phyloP scores from a whole-genome alignment of 2,329 filamentous ascomycete genomes.

The Dactylellina haptotyla region DNA sequence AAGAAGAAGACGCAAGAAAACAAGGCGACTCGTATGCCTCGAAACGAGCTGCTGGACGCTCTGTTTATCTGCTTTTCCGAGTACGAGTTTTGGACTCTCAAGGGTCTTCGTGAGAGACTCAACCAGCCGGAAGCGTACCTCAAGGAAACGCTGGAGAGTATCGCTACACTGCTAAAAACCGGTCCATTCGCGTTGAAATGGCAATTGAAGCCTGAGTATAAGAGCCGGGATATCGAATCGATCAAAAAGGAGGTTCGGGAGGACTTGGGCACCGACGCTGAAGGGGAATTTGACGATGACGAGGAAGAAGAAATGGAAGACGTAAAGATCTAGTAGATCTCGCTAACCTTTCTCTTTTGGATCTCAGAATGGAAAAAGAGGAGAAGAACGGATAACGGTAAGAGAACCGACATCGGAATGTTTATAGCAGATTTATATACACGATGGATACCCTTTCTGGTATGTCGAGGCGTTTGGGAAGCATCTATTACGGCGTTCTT shows the following conservation, averaged over 20 bases:
- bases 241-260: slow-evolving; percentile 65
- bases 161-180: slow-evolving; percentile 82
- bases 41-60: slow-evolving; percentile 85
- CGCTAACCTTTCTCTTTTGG: neutral
- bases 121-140: slow-evolving; percentile 94
- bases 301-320: slow-evolving; percentile 66
- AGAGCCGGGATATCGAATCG: slow-evolving; percentile 64
- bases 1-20: slow-evolving; percentile 74
- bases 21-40: slow-evolving; percentile 89
- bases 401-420: neutral
- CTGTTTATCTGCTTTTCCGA: slow-evolving; percentile 84
- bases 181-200: slow-evolving; percentile 88
- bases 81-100: slow-evolving; percentile 95
- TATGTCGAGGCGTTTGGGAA: slow-evolving; percentile 36
- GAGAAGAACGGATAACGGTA: neutral
- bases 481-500: slow-evolving; percentile 44
- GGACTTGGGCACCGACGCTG: slow-evolving; percentile 64
- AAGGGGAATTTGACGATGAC: slow-evolving; percentile 63
- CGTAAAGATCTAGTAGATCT: slow-evolving; percentile 58
- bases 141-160: slow-evolving; percentile 81
- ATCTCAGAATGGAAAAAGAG: neutral
- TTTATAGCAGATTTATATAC: slow-evolving; percentile 20
- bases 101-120: slow-evolving; percentile 78
- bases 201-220: slow-evolving; percentile 79
- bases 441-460: slow-evolving; percentile 45